Conservation (phyloP, 495 filamentous ascomycete species). For the Xanthoparmelia taractica region DNA sequence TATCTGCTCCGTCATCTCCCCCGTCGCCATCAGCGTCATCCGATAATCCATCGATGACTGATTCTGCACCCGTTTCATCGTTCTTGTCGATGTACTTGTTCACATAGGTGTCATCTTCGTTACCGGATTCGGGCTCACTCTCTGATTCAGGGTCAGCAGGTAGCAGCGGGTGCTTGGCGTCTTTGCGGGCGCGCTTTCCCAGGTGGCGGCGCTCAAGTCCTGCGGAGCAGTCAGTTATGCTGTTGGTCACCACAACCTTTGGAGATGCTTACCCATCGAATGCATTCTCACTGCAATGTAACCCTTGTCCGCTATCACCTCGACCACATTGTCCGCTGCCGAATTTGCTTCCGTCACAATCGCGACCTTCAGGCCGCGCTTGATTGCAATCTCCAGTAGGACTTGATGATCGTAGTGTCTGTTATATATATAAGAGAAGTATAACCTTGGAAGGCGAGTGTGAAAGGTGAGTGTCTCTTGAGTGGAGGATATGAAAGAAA, state of each 20-base stretch:
- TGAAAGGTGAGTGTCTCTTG: too few relatives aligned
- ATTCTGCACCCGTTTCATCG: too few relatives aligned
- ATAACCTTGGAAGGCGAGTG: too few relatives aligned
- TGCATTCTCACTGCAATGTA: background rate
- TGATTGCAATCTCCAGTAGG: background rate
- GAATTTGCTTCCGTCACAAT: background rate
- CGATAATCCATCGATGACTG: too few relatives aligned
- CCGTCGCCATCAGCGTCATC: too few relatives aligned
- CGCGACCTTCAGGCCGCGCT: background rate
- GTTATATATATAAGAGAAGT: too few relatives aligned
- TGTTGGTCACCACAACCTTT: background rate
- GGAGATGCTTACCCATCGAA: background rate
- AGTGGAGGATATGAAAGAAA: too few relatives aligned
- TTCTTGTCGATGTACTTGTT: too few relatives aligned
- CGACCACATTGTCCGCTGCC: background rate
- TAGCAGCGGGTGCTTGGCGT: background rate
- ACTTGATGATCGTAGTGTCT: background rate
- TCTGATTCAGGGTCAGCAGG: background rate
- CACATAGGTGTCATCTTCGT: background rate
- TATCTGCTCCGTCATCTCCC: too few relatives aligned
- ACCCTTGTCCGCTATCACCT: background rate
- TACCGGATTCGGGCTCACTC: too few relatives aligned
- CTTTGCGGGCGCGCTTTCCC: background rate
- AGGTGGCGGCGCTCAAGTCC: background rate
- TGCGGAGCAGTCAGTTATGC: background rate